A percentile compares a stretch with the other conserved stretches of the same genome.
Evolutionary conservation across 352 stramenopile genomes (phyloP).

Genomic region (Phytopythium cucurbitacearum): DNA sequence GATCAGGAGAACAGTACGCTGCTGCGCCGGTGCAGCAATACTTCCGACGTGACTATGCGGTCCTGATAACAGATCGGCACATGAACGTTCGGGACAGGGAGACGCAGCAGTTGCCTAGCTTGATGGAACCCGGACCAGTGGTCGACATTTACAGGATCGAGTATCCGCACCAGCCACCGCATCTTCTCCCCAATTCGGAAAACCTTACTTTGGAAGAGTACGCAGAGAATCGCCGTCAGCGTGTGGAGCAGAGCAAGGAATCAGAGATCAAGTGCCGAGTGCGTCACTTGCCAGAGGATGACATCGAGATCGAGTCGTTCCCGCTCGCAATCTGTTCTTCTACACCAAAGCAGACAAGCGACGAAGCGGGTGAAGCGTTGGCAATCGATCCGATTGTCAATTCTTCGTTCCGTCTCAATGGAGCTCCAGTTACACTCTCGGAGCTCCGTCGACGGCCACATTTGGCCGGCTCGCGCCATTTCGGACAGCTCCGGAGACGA

Average conservation of each 20-base stretch:
- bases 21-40: conserved; percentile 79
- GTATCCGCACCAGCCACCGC: conserved; percentile 73
- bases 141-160: conserved; percentile 69
- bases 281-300: conserved; percentile 35
- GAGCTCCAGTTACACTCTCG: conserved; percentile 62
- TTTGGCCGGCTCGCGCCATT: conserved; percentile 18
- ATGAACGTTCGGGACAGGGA: conserved; percentile 88
- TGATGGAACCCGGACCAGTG: conserved; percentile 77
- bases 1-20: conserved; percentile 56
- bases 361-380: conserved; percentile 8
- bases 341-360: conserved; percentile 4
- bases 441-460: conserved; percentile 47
- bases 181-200: conserved; percentile 35
- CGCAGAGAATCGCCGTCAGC: conserved; percentile 54
- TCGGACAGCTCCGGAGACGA: conserved; percentile 19
- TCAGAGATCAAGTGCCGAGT: conserved; percentile 64
- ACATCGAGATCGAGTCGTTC: conserved; percentile 45
- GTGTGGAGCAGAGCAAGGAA: conserved; percentile 62
- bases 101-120: conserved; percentile 79
- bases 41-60: conserved; percentile 88
- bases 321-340: conserved; percentile 32
- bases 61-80: conserved; percentile 82
- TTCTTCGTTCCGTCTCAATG: conserved; percentile 66
- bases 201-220: conserved; percentile 38
- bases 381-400: conserved; percentile 17